phyloP scores from a whole-genome alignment of 345 rosid species.

The Pugionium dolabratum region DNA sequence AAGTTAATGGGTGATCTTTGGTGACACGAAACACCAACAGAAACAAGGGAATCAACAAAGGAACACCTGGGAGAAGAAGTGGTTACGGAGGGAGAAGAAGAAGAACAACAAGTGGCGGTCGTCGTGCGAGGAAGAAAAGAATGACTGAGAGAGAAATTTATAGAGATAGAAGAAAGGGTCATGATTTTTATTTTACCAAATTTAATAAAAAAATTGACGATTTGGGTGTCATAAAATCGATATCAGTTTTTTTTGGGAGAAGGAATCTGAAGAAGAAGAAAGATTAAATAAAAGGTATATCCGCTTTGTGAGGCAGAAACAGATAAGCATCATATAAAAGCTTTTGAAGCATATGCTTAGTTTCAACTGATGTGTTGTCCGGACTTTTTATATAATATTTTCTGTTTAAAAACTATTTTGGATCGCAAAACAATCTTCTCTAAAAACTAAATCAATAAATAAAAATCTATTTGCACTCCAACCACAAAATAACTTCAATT shows the following conservation, averaged over 20 bases:
- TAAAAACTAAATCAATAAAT: too few relatives aligned
- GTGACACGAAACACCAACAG: constrained; percentile 31
- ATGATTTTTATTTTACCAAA: constrained; percentile 13
- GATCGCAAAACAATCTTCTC: neutral
- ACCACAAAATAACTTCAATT: too few relatives aligned
- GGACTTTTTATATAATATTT: neutral
- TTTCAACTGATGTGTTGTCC: neutral
- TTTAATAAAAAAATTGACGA: neutral
- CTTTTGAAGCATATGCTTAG: constrained; percentile 35
- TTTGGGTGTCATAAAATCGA: constrained; percentile 11
- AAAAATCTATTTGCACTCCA: too few relatives aligned
- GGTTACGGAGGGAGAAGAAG: constrained; percentile 29
- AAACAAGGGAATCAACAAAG: constrained; percentile 27
- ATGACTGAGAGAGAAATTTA: constrained; percentile 51
- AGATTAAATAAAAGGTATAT: constrained; percentile 20
- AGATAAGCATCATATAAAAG: constrained; percentile 24
- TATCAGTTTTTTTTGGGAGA: neutral
- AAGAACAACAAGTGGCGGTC: constrained; percentile 19
- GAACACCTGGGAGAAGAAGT: constrained; percentile 27
- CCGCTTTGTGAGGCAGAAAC: constrained; percentile 26
- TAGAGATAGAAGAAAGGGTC: constrained; percentile 55
- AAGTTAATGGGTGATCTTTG: constrained; percentile 43
- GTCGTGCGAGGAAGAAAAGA: constrained; percentile 30
- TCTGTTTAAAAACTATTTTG: too few relatives aligned
- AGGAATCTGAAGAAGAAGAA: constrained; percentile 28